Base-by-base conservation (phyloP, 164 flowering plant species). In the Stephania yunnanensis region DNA sequence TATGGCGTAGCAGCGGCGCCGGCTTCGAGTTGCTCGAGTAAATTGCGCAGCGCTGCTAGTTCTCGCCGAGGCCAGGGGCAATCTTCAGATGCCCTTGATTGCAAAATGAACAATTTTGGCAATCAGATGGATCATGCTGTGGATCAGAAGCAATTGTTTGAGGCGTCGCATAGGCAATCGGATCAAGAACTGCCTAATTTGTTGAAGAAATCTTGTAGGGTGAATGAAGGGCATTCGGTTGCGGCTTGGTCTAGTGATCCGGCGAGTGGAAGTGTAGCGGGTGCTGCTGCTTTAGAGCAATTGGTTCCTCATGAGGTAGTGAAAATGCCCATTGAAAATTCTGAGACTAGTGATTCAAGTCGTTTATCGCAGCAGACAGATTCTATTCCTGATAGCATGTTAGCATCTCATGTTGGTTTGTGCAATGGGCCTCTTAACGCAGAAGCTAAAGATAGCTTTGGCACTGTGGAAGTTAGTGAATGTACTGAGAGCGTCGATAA, bases 401-500 rank as follows among this genome's bases (percentile, higher is more conserved):
- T 78, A 73, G 61, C 74, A 48, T 71, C 83, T 70, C 84, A 76
- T 69, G 78, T 82, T 9, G 42, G 42, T 36, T 36, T 36, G 42
- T 36, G 42, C 42, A 1, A 36, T 1, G 90, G 93, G 71, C 92
- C 93, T 58, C 83, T 81, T 64, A 80, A 81, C 78, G 50, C 81
- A 11, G 97, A 90, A 73, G 92, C 92, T 46, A 89, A 90, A 78
- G 84, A 87, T 44, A 90, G 92, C 78, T 89, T 86, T 81, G 84
- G 88, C 31, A 84, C 83, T 64, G 84, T 89, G 20, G 91, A 86
- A 78, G 82, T 81, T 22, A 88, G 94, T 77, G 93, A 89, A 30
- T 77, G 81, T 71, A 71, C 81, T 22, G 84, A 89, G 71, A 78
- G 81, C 65, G 52, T 80, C 10, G 90, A 81, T 53, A 87, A 90